Evolutionary conservation across 176 grass and related monocot species (phyloP), one percentile per base, ranked within the genome.

Genomic region (Cenchrus purpureus): DNA sequence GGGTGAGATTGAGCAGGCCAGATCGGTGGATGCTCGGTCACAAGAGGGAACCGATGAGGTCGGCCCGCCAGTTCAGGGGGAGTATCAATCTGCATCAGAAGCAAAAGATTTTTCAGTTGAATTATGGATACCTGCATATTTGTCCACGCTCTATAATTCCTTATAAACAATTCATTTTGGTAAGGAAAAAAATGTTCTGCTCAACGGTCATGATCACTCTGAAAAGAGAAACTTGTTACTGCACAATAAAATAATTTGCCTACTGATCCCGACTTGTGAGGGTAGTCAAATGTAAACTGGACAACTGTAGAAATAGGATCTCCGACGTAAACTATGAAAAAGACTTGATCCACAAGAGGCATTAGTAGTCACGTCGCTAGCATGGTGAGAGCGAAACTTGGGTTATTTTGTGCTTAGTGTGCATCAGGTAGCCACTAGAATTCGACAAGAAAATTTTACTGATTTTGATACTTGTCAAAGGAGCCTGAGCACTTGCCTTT

Each of bases 1-100:
- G 82, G 88, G 45, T 87, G 90, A 48, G 73, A 75, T 85, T 85
- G 85, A 43, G 78, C 78, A 86, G 86, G 85, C 91, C 92, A 91
- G 57, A 75, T 81, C 81, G 82, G 77, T 70, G 87, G 89, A 84
- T 89, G 87, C 81, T 85, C 84, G 28, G 81, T 77, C 71, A 55
- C n/a, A 42, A 79, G 37, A 49, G 87, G 78, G 34, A 74, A 89
- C 13, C 70, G 62, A 54, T 85, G 84, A 65, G 52, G 81, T 28
- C 0, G 80, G 70, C 68, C 75, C 12, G 14, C 73, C 44, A 86
- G 73, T 76, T 93, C 85, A 70, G 85, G 78, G 66, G 91, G 74
- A 9, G 76, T 73, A 71, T 93, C 84, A 72, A 83, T 74, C 95
- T 97, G 84, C 85, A 91, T 20, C 84, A 61, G 13, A 84, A 68